Base-by-base conservation (phyloP, 768 basidiomycete genomes). In the Ramaria sp. region DNA sequence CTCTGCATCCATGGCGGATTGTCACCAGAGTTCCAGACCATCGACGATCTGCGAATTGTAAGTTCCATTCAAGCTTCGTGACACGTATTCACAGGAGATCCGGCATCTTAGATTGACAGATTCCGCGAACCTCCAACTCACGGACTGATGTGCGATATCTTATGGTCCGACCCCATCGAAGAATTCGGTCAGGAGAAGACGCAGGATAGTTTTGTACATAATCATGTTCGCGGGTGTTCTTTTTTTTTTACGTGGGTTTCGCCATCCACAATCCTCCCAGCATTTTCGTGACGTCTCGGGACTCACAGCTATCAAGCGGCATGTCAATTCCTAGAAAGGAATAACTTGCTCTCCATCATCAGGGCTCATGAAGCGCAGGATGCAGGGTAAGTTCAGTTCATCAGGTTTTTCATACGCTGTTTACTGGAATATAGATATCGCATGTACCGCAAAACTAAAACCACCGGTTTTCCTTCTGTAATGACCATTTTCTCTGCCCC, bases 401-500 rank as follows among this genome's bases (percentile, higher is more conserved):
- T 50, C 44, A 9, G 18, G 2, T 9, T 56, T 25, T 34, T 10
- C n/a, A 3, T 25, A 25, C 18, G 25, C 28, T 25, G 39, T 38
- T 32, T 22, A 44, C 10, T 49, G 36, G 6, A 25, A 10, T 39
- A 3, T 48, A 92, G 90, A 12, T 96, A 95, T 66, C 89, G 94
- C 52, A 97, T 97, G 96, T 97, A 98, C 65, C 88, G 93, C 61
- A 99, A 99, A 71, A 97, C 95, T 4, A 91, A 92, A 70, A 88
- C 90, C 18, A 98, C 94, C 0, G 94, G 95, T 5, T 98, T 99
- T 75, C 95, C 96, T 16, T 95, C 93, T 15, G 94, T 99, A 56
- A 98, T 99, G 93, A 98, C 95, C n/a, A 93, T 99, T 63, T 99
- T 99, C 72, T 94, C 90, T 15, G 94, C 94, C 7, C 96, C 96